phyloP scores from a whole-genome alignment of 176 grass and related monocot species.

The Musa beccarii region DNA sequence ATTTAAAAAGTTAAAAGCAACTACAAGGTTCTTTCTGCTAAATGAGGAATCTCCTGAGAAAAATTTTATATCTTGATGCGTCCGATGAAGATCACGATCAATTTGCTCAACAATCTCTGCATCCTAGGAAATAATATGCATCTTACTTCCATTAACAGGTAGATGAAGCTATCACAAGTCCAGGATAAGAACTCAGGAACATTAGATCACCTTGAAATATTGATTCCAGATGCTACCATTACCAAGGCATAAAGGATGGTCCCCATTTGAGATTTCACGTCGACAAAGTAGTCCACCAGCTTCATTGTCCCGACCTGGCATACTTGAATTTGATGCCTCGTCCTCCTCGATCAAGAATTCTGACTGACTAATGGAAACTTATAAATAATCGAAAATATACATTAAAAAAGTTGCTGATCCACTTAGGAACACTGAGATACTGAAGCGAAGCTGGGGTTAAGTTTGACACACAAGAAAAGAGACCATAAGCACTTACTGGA shows the following conservation, averaged over 20 bases:
- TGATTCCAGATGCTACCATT: constrained; percentile 75
- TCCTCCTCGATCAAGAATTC: not conserved
- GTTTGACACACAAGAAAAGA: not conserved
- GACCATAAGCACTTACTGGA: constrained; percentile 22
- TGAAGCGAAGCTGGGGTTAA: not conserved
- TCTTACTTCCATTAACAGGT: not conserved
- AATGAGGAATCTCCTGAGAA: constrained; percentile 45
- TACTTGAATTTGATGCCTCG: constrained; percentile 21
- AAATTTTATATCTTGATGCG: constrained; percentile 74
- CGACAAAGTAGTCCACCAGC: constrained; percentile 45
- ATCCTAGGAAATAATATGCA: constrained; percentile 43
- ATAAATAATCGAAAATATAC: not conserved
- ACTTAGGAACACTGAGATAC: not conserved
- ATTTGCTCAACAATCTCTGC: constrained; percentile 85
- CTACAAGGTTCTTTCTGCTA: constrained; percentile 48
- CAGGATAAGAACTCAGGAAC: not conserved
- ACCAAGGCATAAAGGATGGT: constrained; percentile 81
- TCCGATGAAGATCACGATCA: constrained; percentile 80
- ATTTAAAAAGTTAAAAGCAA: constrained; percentile 16
- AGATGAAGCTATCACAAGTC: not conserved
- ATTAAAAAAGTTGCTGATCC: not conserved
- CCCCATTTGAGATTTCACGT: constrained; percentile 58
- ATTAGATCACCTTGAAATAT: constrained; percentile 62
- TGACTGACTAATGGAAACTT: constrained; percentile 10
- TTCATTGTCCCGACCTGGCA: constrained; percentile 26